Percentiles rank a stretch among this genome's conserved stretches.
phyloP scores from a whole-genome alignment of 2,329 filamentous ascomycete species.

The Beauveria brongniartii region DNA sequence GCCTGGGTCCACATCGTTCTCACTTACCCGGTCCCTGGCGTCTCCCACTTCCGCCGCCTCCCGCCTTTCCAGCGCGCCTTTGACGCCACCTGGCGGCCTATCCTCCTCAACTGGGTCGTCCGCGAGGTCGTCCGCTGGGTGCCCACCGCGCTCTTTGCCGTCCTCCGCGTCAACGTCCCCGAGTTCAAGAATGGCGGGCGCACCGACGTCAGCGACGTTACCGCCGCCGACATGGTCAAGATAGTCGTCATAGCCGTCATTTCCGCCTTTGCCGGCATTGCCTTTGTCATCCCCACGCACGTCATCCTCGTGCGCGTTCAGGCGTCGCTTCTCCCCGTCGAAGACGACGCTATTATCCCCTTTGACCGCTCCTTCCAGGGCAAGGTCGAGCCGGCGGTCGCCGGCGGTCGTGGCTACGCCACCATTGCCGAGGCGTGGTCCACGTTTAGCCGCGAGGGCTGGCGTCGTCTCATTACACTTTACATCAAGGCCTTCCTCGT shows the following conservation, averaged over 20 bases:
- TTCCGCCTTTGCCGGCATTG: constrained; percentile 42
- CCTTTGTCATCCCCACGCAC: constrained; percentile 66
- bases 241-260: constrained; percentile 35
- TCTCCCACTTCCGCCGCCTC: constrained; percentile 61
- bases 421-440: constrained; percentile 70
- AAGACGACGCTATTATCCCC: constrained; percentile 75
- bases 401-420: constrained; percentile 63
- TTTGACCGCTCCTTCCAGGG: constrained; percentile 84
- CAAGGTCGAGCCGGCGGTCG: constrained; percentile 63
- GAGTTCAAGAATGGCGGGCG: constrained; percentile 26
- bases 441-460: constrained; percentile 65
- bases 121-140: constrained; percentile 40
- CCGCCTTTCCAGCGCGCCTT: constrained; percentile 56
- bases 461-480: constrained; percentile 65
- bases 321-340: constrained; percentile 74
- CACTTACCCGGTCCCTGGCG: constrained; percentile 50
- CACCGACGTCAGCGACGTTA: constrained; percentile 25
- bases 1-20: constrained; percentile 85
- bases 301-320: constrained; percentile 77
- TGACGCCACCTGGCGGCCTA: constrained; percentile 60
- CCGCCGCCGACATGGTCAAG: constrained; percentile 36
- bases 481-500: constrained; percentile 64
- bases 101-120: constrained; percentile 53
- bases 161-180: constrained; percentile 37
- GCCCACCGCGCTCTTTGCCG: constrained; percentile 33